Evolutionary conservation across 768 basidiomycete species (phyloP).

Genomic region (Leccinum boreale): DNA sequence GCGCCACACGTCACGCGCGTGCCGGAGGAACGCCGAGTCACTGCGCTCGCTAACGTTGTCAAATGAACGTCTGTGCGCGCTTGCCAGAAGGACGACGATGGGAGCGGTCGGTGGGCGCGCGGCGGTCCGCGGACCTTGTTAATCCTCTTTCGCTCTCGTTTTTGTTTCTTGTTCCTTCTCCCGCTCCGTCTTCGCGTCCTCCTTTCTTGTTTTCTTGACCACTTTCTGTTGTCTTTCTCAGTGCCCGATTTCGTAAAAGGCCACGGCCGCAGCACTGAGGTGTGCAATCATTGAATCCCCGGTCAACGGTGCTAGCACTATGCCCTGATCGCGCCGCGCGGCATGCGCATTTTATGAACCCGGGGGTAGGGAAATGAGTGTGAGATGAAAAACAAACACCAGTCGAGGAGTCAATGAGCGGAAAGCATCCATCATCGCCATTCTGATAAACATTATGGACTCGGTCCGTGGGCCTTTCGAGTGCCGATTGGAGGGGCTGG

Average conservation of each 20-base stretch:
- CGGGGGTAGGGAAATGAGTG: background rate
- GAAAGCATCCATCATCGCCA: too few species aligned
- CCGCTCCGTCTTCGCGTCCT: background rate
- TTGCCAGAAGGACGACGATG: slow-evolving; percentile 1
- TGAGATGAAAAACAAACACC: slow-evolving; percentile 18
- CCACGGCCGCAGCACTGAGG: background rate
- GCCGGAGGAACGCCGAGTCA: slow-evolving; percentile 17
- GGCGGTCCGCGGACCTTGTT: background rate
- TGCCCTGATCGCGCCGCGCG: slow-evolving; percentile 2
- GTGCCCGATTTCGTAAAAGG: slow-evolving; percentile 5
- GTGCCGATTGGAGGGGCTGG: background rate
- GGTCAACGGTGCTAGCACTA: background rate
- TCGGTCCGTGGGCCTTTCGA: too few species aligned
- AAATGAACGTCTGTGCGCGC: background rate
- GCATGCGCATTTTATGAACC: background rate
- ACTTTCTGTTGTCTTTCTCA: background rate
- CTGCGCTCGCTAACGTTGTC: slow-evolving; percentile 10
- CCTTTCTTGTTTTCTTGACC: background rate
- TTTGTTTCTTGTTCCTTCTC: background rate
- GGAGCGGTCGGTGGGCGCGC: background rate
- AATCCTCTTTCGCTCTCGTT: background rate
- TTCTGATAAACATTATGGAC: too few species aligned
- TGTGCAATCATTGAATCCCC: slow-evolving; percentile 1
- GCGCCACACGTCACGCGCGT: slow-evolving; percentile 3
- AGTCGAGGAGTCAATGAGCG: too few species aligned